phyloP scores from a whole-genome alignment of 176 grass and related monocot genomes.

The Oryza officinalis region DNA sequence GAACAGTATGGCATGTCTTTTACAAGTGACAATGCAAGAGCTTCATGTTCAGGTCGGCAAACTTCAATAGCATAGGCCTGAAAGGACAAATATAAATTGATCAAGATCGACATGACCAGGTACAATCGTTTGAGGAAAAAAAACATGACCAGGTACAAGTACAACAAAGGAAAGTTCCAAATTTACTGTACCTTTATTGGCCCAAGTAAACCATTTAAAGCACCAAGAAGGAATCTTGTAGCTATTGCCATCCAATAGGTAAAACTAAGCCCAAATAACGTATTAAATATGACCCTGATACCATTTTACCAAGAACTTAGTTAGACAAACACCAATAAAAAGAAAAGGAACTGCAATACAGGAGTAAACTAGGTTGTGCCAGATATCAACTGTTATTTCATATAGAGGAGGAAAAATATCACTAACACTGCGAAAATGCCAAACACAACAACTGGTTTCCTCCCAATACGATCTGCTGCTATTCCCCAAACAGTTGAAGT shows the following conservation, averaged over 20 bases:
- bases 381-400: neutral
- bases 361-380: neutral
- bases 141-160: neutral
- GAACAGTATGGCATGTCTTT: neutral
- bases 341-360: neutral
- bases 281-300: slow-evolving; percentile 84
- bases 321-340: neutral
- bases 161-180: neutral
- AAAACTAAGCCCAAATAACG: slow-evolving; percentile 84
- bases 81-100: slow-evolving; percentile 10
- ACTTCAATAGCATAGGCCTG: slow-evolving; percentile 94
- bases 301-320: slow-evolving; percentile 38
- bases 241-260: slow-evolving; percentile 93
- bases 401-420: slow-evolving; percentile 29
- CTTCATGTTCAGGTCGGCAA: slow-evolving; percentile 80
- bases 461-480: slow-evolving; percentile 75
- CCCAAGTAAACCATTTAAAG: slow-evolving; percentile 83
- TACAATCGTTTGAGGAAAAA: neutral
- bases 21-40: slow-evolving; percentile 84
- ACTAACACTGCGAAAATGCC: slow-evolving; percentile 89
- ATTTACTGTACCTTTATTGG: slow-evolving; percentile 73
- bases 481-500: slow-evolving; percentile 89
- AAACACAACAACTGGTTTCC: slow-evolving; percentile 82
- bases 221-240: slow-evolving; percentile 81
- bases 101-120: neutral